Percentiles rank a stretch among this genome's conserved stretches.
Conservation (phyloP, 139 green algal species). For the Mesotaenium endlicherianum region DNA sequence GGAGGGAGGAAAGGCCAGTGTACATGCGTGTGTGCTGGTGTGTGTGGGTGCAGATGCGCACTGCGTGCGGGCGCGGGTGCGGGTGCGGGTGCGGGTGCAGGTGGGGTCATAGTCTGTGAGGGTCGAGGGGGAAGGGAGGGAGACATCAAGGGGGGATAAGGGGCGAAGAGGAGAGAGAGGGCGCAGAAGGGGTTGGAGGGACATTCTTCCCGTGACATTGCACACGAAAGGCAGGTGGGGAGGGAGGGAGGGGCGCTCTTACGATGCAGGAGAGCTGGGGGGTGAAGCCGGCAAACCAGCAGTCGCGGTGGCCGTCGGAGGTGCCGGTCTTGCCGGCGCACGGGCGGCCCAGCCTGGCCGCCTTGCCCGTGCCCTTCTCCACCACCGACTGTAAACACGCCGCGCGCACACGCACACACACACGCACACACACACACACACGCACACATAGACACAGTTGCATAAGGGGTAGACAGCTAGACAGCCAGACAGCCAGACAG, state of each 20-base stretch:
- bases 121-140: too few relatives aligned
- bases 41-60: background rate
- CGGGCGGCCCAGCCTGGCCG: constrained; percentile 43
- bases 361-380: constrained; percentile 49
- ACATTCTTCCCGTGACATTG: too few relatives aligned
- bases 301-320: constrained; percentile 59
- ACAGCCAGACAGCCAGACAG: background rate
- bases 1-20: background rate
- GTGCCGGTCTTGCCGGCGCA: constrained; percentile 63
- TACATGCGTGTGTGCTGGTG: too few relatives aligned
- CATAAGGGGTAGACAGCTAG: background rate
- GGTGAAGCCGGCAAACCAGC: constrained; percentile 65
- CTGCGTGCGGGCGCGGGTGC: background rate
- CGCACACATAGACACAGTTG: background rate
- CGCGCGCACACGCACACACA: background rate
- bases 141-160: background rate
- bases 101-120: background rate
- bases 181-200: too few relatives aligned
- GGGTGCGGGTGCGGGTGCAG: background rate
- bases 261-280: constrained; percentile 53
- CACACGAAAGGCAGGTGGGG: too few relatives aligned
- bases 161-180: too few relatives aligned
- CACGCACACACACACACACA: constrained; percentile 1
- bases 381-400: constrained; percentile 28
- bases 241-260: too few relatives aligned